Evolutionary conservation across 225 moss, liverwort and hornwort species (phyloP), one percentile per base, ranked within the genome.

Genomic region (Polytrichum commune): DNA sequence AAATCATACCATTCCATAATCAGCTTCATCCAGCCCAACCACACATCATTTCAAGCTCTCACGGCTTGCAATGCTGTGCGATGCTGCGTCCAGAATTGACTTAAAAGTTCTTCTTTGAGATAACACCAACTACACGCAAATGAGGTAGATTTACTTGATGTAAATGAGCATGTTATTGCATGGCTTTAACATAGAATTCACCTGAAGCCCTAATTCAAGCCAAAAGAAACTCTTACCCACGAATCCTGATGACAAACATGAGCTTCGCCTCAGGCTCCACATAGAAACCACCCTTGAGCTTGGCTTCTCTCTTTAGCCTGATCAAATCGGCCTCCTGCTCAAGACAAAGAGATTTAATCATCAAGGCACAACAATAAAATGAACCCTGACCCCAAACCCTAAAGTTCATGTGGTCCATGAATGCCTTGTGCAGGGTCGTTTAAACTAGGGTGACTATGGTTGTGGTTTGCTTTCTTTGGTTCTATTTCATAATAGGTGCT

Each of bases 171-270:
- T 27, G 16, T 27, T 28, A 63, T 18, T 16, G 18, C 28, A 63
- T 58, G 20, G 58, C 20, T 58, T 58, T n/a, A 20, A 58, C 58
- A 58, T 20, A 20, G 58, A 58, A 46, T 10, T 16, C 58, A 6
- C 24, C 6, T 20, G n/a, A 58, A 24, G 22, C 58, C 24, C 58
- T 6, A 58, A 24, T 22, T 58, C 58, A 58, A 13, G 46, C 22
- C 7, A 7, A 58, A 9, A 22, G 9, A 58, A 58, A 20, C 24
- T 24, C 32, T 63, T 72, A 84, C 84, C 84, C 84, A 2, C 84
- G 67, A 35, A 84, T 84, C 24, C 81, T 80, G 18, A 84, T 79
- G 6, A 85, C 85, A 56, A 82, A 85, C 75, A 85, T 32, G 30
- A 82, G 73, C 64, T 62, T 73, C 8, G 73, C 19, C 22, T 63